phyloP scores from a whole-genome alignment of 1,139 yeast species.

The Kodamaea plutei region DNA sequence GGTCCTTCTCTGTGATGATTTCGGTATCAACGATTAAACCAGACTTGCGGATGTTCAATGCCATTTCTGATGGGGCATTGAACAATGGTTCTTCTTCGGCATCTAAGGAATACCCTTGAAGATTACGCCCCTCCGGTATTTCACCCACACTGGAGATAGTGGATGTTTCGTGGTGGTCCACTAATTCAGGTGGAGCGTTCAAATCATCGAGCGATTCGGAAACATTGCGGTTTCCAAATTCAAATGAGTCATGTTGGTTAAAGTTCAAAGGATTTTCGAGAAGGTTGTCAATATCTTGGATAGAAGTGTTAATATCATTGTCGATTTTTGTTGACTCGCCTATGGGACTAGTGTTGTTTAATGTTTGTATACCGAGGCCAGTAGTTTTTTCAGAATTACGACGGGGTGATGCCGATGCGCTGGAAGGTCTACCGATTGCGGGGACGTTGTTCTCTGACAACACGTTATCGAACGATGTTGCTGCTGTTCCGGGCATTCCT shows the following conservation, averaged over 20 bases:
- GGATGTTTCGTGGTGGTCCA: conserved; percentile 2
- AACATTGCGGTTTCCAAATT: conserved; percentile 12
- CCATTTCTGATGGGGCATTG: conserved; percentile 9
- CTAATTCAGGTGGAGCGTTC: conserved; percentile 6
- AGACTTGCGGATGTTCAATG: conserved; percentile 20
- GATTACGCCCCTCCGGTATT: conserved; percentile 1
- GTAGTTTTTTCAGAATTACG: conserved; percentile 1
- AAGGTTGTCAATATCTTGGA: conserved; percentile 41
- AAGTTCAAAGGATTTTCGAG: conserved; percentile 32
- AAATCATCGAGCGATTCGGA: conserved; percentile 6
- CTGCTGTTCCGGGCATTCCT: too few relatives aligned
- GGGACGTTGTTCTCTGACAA: too few relatives aligned
- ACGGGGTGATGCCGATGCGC: too few relatives aligned
- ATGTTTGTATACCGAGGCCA: conserved; percentile 12
- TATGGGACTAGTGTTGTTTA: too few relatives aligned
- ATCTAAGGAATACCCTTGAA: conserved; percentile 8
- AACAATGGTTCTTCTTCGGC: conserved; percentile 10
- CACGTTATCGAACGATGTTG: too few relatives aligned
- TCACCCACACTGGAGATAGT: conserved; percentile 6
- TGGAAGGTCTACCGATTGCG: too few relatives aligned
- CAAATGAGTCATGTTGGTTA: conserved; percentile 9
- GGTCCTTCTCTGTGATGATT: conserved; percentile 30
- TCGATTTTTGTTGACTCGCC: conserved; percentile 19
- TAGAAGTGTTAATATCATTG: conserved; percentile 28
- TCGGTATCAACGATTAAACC: conserved; percentile 10